Percentiles rank a stretch among this genome's conserved stretches.
These are phyloP conservation scores for Forsythia suspensa DNA, from an alignment of 257 asterid genomes.

Conservation along the genomic window DNA sequence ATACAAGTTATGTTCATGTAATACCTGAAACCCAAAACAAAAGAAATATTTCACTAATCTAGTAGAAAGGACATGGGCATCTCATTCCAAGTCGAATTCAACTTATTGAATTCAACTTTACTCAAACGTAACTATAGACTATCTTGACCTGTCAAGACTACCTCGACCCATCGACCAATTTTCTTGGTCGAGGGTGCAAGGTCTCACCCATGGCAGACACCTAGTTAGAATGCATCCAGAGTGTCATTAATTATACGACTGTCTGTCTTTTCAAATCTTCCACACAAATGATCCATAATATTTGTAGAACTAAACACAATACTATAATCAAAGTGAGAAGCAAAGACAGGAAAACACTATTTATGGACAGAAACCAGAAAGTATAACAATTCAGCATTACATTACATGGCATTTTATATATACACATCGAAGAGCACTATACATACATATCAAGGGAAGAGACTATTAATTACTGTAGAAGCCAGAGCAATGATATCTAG, in stretches of 20 bases:
- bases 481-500: constrained; percentile 21
- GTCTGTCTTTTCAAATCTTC: neutral
- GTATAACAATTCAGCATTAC: neutral
- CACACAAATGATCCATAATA: neutral
- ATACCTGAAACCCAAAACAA: constrained; percentile 23
- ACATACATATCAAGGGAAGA: constrained; percentile 8
- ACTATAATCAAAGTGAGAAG: neutral
- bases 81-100: too few species aligned
- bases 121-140: too few species aligned
- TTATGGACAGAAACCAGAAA: neutral
- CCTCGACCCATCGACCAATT: too few species aligned
- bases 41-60: neutral
- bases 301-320: neutral
- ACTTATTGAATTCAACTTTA: too few species aligned
- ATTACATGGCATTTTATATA: constrained; percentile 16
- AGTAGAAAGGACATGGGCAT: neutral
- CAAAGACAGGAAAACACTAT: neutral
- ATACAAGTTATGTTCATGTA: constrained; percentile 28
- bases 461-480: constrained; percentile 10
- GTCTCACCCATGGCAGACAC: too few species aligned
- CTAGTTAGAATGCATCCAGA: too few species aligned
- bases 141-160: too few species aligned
- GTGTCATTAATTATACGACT: too few species aligned
- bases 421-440: constrained; percentile 29
- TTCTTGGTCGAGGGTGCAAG: too few species aligned